Evolutionary conservation across 352 stramenopile genomes (phyloP).

Genomic region (Globisporangium lucens): DNA sequence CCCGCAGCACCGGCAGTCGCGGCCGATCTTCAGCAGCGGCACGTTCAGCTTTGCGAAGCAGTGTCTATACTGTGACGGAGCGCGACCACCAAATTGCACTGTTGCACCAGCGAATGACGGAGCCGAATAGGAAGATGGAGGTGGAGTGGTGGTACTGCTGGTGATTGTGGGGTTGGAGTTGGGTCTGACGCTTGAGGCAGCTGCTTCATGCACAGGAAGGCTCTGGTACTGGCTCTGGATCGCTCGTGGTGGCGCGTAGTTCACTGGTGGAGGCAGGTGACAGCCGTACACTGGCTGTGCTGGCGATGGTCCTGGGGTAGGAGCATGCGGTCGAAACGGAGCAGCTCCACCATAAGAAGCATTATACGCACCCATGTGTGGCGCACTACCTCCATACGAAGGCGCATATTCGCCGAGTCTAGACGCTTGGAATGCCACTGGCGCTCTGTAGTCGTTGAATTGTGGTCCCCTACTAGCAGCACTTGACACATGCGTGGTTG

Average conservation of each 20-base stretch:
- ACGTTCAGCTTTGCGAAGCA: not conserved
- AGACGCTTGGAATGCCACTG: no score
- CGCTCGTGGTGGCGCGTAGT: not conserved
- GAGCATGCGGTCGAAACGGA: not conserved
- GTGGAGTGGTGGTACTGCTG: no score
- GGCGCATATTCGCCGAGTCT: no score
- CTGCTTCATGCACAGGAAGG: not conserved
- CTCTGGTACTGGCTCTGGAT: not conserved
- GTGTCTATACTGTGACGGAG: not conserved
- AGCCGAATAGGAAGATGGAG: not conserved
- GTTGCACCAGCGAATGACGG: not conserved
- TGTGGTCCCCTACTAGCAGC: not conserved
- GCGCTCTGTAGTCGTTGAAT: no score
- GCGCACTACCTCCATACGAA: not conserved
- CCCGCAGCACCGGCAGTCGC: not conserved
- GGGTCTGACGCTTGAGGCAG: not conserved
- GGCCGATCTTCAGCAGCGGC: not conserved
- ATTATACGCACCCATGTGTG: no score
- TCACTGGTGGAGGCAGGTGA: not conserved
- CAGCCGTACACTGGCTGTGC: constrained; percentile 1
- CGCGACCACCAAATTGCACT: not conserved
- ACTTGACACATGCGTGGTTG: not conserved
- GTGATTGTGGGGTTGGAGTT: not conserved
- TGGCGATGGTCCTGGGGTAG: not conserved
- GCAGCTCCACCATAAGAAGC: not conserved